Evolutionary conservation across 139 green algal species (phyloP).

Genomic region (Asterochloris sp.): DNA sequence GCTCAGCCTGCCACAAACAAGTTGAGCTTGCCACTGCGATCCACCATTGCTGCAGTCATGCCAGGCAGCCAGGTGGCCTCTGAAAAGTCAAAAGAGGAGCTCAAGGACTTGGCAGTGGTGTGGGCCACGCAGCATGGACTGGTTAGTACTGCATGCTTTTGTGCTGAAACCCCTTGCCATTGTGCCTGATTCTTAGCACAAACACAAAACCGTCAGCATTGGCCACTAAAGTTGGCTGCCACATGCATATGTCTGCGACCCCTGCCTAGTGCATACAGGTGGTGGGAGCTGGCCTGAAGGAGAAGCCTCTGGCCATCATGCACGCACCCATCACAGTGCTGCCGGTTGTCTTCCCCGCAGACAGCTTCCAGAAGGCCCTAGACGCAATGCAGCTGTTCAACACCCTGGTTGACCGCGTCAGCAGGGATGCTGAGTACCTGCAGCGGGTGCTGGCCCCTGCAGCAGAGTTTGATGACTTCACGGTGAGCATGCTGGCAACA

Average conservation of each 20-base stretch:
- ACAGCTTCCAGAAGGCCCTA: conserved; percentile 49
- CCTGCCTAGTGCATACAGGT: conserved; percentile 22
- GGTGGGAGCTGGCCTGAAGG: conserved; percentile 30
- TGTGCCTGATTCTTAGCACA: not conserved
- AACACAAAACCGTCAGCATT: not conserved
- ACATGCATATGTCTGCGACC: not conserved
- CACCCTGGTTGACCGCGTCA: conserved; percentile 74
- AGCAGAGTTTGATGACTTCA: conserved; percentile 84
- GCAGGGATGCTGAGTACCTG: conserved; percentile 74
- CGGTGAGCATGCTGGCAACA: conserved; percentile 21
- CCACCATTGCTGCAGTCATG: not conserved
- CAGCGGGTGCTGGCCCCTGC: conserved; percentile 53
- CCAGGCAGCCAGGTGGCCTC: not conserved
- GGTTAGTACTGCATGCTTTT: conserved; percentile 38
- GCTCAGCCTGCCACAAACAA: not conserved
- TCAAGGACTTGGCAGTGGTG: conserved; percentile 46
- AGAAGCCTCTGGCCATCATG: conserved; percentile 37
- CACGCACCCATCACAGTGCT: conserved; percentile 85
- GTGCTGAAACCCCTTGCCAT: not conserved
- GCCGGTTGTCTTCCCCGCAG: conserved; percentile 78
- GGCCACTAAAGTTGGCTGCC: not conserved
- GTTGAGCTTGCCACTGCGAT: not conserved
- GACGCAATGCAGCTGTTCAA: conserved; percentile 77
- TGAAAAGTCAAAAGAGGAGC: not conserved
- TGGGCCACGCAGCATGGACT: conserved; percentile 82